Conservation (phyloP, 768 basidiomycete species). For the Psilocybe cubensis region DNA sequence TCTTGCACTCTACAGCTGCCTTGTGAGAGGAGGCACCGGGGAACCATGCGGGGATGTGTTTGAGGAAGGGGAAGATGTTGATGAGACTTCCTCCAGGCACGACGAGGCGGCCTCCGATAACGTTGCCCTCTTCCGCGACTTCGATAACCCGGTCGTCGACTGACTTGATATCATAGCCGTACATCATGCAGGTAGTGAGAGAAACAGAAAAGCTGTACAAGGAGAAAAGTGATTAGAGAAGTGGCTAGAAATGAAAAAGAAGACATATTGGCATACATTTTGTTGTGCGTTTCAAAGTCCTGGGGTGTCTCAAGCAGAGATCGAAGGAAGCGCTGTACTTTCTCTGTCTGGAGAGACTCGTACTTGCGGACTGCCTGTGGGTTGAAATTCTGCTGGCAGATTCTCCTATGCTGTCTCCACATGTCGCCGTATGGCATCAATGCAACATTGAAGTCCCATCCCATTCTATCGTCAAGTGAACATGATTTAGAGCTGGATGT, state of each 20-base stretch:
- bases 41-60: constrained; percentile 20
- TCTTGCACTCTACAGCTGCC: constrained; percentile 21
- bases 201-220: constrained; percentile 11
- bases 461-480: constrained; percentile 20
- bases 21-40: constrained; percentile 16
- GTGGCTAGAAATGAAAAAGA: neutral
- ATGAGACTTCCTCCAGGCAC: constrained; percentile 10
- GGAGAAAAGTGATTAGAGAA: neutral
- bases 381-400: constrained; percentile 37
- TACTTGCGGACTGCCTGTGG: constrained; percentile 30
- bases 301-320: constrained; percentile 24
- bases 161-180: constrained; percentile 20
- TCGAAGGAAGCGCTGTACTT: constrained; percentile 31
- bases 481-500: neutral
- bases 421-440: constrained; percentile 35
- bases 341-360: constrained; percentile 28
- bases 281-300: constrained; percentile 14
- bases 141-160: constrained; percentile 18
- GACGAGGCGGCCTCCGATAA: constrained; percentile 22
- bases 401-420: constrained; percentile 40
- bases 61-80: constrained; percentile 20
- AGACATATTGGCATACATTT: constrained; percentile 8
- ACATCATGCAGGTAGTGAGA: constrained; percentile 19
- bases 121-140: constrained; percentile 32
- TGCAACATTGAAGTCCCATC: constrained; percentile 38